Percentiles rank a stretch among this genome's conserved stretches.
Evolutionary conservation across 768 basidiomycete genomes (phyloP).

Genomic region (Leucocoprinus leucothites): DNA sequence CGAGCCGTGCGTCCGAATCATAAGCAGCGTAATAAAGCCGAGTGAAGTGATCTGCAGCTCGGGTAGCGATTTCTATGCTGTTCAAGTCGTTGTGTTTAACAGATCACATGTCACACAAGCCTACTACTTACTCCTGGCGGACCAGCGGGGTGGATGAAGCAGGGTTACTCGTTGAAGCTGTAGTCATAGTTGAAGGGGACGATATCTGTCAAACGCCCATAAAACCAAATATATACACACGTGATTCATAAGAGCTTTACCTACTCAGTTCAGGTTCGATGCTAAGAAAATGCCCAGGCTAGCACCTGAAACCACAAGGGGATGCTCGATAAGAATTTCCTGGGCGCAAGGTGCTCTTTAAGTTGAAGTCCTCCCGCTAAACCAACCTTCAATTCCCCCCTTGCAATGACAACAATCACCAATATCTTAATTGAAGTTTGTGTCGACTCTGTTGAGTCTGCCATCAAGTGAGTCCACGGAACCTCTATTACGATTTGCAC

Average conservation of each 20-base stretch:
- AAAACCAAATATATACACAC: background rate
- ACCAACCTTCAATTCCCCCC: background rate
- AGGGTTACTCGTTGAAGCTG: background rate
- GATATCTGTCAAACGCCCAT: background rate
- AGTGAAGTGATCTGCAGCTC: conserved; percentile 81
- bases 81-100: background rate
- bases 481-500: background rate
- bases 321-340: background rate
- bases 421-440: conserved; percentile 24
- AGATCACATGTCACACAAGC: background rate
- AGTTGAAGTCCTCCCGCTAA: too few species aligned
- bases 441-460: conserved; percentile 25
- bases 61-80: conserved; percentile 83
- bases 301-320: conserved; percentile 7
- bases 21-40: conserved; percentile 81
- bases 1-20: conserved; percentile 73
- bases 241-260: background rate
- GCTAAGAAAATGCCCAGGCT: conserved; percentile 1
- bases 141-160: conserved; percentile 1
- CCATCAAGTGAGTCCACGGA: conserved; percentile 18
- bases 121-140: conserved; percentile 7
- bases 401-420: conserved; percentile 4
- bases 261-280: background rate
- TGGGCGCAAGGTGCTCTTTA: background rate
- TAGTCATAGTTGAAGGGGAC: conserved; percentile 1